Percentiles rank a stretch among this genome's conserved stretches.
Evolutionary conservation across 2,329 filamentous ascomycete species (phyloP).

Genomic region (Shiraia bambusicola): DNA sequence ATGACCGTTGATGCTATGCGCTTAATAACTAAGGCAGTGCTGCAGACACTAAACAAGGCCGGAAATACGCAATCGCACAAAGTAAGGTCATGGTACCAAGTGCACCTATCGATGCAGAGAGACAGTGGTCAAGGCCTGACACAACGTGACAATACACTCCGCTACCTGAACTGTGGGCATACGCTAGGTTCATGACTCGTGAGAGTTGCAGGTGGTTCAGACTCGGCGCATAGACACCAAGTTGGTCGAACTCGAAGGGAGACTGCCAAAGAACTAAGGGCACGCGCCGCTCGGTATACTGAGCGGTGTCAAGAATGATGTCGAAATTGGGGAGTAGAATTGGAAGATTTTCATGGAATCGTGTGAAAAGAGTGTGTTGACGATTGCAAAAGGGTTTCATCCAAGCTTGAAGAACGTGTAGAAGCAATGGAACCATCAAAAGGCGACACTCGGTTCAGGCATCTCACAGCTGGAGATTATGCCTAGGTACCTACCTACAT

Average conservation of each 20-base stretch:
- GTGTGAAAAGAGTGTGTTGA: too few species aligned
- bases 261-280: constrained; percentile 39
- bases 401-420: too few species aligned
- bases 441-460: too few species aligned
- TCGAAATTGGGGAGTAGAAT: constrained; percentile 35
- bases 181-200: constrained; percentile 48
- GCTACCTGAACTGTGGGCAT: constrained; percentile 48
- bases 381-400: too few species aligned
- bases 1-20: constrained; percentile 46
- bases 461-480: too few species aligned
- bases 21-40: constrained; percentile 47
- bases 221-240: constrained; percentile 47
- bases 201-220: constrained; percentile 47
- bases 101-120: constrained; percentile 47
- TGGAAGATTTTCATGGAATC: constrained; percentile 35
- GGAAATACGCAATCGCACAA: constrained; percentile 47
- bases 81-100: constrained; percentile 48
- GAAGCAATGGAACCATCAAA: too few species aligned
- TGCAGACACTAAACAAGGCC: constrained; percentile 46
- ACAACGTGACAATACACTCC: constrained; percentile 47
- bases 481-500: too few species aligned
- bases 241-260: constrained; percentile 48
- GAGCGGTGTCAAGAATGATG: constrained; percentile 39
- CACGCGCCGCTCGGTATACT: constrained; percentile 40
- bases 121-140: constrained; percentile 47